phyloP scores from a whole-genome alignment of 2,329 filamentous ascomycete species.

The Colletotrichum theobromicola region DNA sequence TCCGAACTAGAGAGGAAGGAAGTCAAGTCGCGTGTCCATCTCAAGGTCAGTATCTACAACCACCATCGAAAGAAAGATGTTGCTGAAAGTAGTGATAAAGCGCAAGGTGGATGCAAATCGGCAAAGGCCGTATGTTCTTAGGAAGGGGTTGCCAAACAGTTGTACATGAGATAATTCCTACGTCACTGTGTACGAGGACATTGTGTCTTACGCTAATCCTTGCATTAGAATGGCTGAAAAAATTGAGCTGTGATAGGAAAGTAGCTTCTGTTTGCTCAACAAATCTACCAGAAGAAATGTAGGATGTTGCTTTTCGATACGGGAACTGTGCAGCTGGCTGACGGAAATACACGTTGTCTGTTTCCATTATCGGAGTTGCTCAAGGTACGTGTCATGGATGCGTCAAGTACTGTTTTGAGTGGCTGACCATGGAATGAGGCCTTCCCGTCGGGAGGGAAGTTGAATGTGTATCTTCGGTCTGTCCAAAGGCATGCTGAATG shows the following conservation, averaged over 20 bases:
- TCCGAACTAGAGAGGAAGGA: background rate
- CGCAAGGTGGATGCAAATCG: background rate
- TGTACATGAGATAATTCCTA: too few relatives aligned
- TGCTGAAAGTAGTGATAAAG: background rate
- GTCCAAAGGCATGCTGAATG: background rate
- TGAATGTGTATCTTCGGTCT: background rate
- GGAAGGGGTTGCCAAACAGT: background rate
- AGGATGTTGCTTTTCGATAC: background rate
- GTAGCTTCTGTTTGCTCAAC: background rate
- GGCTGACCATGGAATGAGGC: background rate
- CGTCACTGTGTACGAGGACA: too few relatives aligned
- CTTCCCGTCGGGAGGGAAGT: background rate
- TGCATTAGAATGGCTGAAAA: background rate
- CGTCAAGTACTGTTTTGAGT: too few relatives aligned
- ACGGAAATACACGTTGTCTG: background rate
- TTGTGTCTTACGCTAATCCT: too few relatives aligned
- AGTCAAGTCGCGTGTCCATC: background rate
- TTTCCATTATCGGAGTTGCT: background rate
- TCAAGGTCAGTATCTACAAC: background rate
- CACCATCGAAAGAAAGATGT: background rate
- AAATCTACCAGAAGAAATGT: background rate
- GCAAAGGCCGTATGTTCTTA: background rate
- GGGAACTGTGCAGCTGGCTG: background rate
- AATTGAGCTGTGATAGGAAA: background rate
- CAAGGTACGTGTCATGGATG: background rate